Percentiles rank a stretch among this genome's conserved stretches.
These are phyloP conservation scores for Paecilomyces sp. DNA, from an alignment of 2,329 filamentous ascomycete species.

Conservation along the genomic window DNA sequence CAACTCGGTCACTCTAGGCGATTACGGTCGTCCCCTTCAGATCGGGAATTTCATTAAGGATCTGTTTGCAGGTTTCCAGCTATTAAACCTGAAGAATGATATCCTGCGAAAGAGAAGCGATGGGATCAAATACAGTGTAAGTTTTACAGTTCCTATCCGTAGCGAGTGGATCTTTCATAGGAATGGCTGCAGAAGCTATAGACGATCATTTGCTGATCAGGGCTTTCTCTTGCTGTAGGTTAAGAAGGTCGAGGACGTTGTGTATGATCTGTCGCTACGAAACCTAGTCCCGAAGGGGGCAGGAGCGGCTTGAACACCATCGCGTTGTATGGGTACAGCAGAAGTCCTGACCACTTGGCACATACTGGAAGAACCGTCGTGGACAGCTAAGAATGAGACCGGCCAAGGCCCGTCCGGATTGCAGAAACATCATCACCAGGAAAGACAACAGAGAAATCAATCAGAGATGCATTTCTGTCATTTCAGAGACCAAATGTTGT, in stretches of 20 bases:
- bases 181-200: background rate
- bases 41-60: conserved; percentile 94
- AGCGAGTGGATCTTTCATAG: background rate
- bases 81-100: conserved; percentile 97
- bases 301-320: conserved; percentile 1
- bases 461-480: background rate
- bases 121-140: conserved; percentile 80
- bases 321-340: background rate
- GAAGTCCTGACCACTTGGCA: background rate
- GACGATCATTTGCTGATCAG: background rate
- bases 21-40: conserved; percentile 75
- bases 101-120: conserved; percentile 79
- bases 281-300: conserved; percentile 61
- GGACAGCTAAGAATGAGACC: background rate
- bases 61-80: conserved; percentile 89
- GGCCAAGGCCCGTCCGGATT: background rate
- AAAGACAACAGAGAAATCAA: background rate
- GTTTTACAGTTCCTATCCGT: conserved; percentile 10
- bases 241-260: conserved; percentile 96
- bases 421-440: too few relatives aligned
- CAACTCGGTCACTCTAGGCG: conserved; percentile 88
- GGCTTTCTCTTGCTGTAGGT: conserved; percentile 44
- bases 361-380: background rate
- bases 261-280: conserved; percentile 86
- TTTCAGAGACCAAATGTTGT: background rate